Evolutionary conservation across 306 rosid species (phyloP).

Genomic region (Cercis canadensis): DNA sequence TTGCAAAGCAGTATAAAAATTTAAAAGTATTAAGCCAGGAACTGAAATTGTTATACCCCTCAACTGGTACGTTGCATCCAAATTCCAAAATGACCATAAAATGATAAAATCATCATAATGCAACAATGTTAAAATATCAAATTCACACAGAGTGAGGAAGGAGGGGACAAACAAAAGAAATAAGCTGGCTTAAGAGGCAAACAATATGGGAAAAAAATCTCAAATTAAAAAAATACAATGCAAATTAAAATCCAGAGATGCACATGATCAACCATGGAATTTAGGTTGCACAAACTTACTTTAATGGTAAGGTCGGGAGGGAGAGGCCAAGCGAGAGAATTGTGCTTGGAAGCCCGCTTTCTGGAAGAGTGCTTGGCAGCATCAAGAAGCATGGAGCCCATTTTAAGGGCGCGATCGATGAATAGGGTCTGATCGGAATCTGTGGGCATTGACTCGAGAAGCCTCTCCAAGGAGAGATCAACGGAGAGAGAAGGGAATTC

Average conservation of each 20-base stretch:
- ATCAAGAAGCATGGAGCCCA: constrained; percentile 79
- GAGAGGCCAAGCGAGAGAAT: constrained; percentile 80
- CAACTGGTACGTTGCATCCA: neutral
- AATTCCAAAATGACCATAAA: neutral
- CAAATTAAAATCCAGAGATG: neutral
- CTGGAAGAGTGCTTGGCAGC: constrained; percentile 81
- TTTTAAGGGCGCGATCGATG: constrained; percentile 81
- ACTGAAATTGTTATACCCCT: neutral
- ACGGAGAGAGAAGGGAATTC: constrained; percentile 64
- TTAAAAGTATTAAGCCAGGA: neutral
- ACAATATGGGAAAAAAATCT: neutral
- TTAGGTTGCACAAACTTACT: constrained; percentile 33
- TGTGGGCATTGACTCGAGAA: constrained; percentile 65
- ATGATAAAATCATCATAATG: neutral
- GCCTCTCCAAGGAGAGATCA: constrained; percentile 79
- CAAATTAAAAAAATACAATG: neutral
- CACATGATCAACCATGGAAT: neutral
- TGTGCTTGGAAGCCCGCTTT: constrained; percentile 82
- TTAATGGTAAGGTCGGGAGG: constrained; percentile 96
- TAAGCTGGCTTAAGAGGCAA: neutral
- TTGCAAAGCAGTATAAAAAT: neutral
- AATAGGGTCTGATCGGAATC: constrained; percentile 68
- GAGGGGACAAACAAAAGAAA: neutral
- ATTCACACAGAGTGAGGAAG: neutral
- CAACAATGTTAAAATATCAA: neutral